A percentile compares a stretch with the other conserved stretches of the same genome.
Evolutionary conservation across 2,329 filamentous ascomycete genomes (phyloP).

Genomic region (Ceratocystis ficicola): DNA sequence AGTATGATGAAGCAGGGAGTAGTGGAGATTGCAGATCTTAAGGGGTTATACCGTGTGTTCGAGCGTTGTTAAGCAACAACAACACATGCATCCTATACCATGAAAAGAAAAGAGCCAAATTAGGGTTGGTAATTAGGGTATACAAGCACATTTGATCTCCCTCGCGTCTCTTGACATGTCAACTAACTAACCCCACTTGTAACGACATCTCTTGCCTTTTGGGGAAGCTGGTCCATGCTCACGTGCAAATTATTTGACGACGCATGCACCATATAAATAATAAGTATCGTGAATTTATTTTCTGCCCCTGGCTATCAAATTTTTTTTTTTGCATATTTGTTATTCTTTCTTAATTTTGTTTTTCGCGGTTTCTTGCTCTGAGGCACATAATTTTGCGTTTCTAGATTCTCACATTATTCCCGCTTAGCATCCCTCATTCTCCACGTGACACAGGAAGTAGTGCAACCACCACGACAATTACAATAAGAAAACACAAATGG

Average conservation of each 20-base stretch:
- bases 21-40: slow-evolving; percentile 80
- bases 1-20: slow-evolving; percentile 60
- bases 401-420: background rate
- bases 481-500: slow-evolving; percentile 4
- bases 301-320: background rate
- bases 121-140: background rate
- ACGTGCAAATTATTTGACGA: slow-evolving; percentile 9
- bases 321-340: background rate
- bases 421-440: background rate
- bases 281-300: background rate
- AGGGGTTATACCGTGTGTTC: slow-evolving; percentile 87
- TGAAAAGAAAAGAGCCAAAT: background rate
- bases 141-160: background rate
- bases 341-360: background rate
- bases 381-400: background rate
- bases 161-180: background rate
- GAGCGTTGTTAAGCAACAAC: slow-evolving; percentile 61
- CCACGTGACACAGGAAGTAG: background rate
- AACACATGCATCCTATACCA: background rate
- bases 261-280: background rate
- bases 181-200: background rate
- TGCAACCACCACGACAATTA: background rate
- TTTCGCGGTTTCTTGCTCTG: background rate
- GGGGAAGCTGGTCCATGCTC: background rate
- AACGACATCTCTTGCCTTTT: slow-evolving; percentile 3